Conservation (phyloP, 1,139 yeast species). For the Sugiyamaella sp. region DNA sequence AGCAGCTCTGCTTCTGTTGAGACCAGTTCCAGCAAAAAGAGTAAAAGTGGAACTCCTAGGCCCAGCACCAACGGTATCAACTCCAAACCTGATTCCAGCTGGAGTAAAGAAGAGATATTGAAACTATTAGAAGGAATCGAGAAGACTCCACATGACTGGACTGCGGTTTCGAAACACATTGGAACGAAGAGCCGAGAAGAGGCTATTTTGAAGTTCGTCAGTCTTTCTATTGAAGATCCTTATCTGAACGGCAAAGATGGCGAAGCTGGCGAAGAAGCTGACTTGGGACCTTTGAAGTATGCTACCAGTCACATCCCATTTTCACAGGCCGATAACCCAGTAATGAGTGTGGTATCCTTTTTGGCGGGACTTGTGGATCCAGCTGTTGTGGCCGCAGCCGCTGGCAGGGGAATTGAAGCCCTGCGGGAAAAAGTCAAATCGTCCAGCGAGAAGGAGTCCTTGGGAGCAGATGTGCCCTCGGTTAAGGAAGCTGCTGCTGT, state of each 20-base stretch:
- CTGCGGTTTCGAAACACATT: slow-evolving; percentile 63
- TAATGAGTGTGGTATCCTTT: slow-evolving; percentile 85
- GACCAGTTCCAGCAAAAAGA: not conserved
- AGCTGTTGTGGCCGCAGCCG: slow-evolving; percentile 83
- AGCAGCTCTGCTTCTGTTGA: not conserved
- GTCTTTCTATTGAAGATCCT: slow-evolving; percentile 79
- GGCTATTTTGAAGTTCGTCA: slow-evolving; percentile 77
- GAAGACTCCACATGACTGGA: slow-evolving; percentile 66
- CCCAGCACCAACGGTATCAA: slow-evolving; percentile 30
- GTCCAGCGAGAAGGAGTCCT: slow-evolving; percentile 22
- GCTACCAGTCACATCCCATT: slow-evolving; percentile 73
- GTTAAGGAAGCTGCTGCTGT: slow-evolving; percentile 28
- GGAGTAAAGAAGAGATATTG: slow-evolving; percentile 67
- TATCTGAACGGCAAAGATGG: slow-evolving; percentile 46
- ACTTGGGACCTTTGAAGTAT: slow-evolving; percentile 75
- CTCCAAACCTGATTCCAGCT: slow-evolving; percentile 50
- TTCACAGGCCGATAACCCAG: slow-evolving; percentile 87
- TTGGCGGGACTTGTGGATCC: slow-evolving; percentile 85
- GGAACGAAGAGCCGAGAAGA: slow-evolving; percentile 72
- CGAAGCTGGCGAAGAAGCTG: slow-evolving; percentile 34
- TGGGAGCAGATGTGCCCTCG: slow-evolving; percentile 19
- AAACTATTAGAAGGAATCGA: slow-evolving; percentile 59
- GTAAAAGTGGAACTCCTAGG: slow-evolving; percentile 7
- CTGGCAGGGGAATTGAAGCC: slow-evolving; percentile 45
- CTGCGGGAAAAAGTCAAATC: slow-evolving; percentile 46